These are phyloP conservation scores for Aspergillus incahuasiensis DNA, from an alignment of 495 filamentous ascomycete genomes.

Conservation along the genomic window DNA sequence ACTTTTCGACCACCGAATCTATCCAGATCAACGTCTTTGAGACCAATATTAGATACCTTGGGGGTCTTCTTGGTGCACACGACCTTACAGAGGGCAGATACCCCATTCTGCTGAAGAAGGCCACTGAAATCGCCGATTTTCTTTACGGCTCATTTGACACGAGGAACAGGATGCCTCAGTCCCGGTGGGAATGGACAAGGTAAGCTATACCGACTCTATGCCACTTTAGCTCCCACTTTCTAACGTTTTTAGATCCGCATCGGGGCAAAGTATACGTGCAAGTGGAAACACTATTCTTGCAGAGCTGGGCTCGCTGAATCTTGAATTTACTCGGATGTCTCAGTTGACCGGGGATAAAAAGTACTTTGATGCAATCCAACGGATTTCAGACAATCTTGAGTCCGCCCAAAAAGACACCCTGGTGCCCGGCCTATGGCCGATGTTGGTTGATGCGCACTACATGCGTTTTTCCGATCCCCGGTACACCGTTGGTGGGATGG, in stretches of 20 bases:
- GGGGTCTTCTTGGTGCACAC: conserved; percentile 76
- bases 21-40: conserved; percentile 75
- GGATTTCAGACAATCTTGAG: conserved; percentile 78
- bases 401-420: conserved; percentile 63
- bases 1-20: conserved; percentile 46
- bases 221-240: neutral
- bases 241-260: conserved; percentile 25
- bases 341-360: conserved; percentile 80
- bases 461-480: conserved; percentile 42
- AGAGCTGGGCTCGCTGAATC: conserved; percentile 78
- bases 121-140: conserved; percentile 79
- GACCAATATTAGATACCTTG: conserved; percentile 83
- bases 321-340: conserved; percentile 92
- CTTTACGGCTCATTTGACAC: conserved; percentile 93
- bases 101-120: conserved; percentile 72
- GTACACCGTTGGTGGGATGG: conserved; percentile 80
- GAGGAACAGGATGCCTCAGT: conserved; percentile 85
- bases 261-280: conserved; percentile 37
- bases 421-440: conserved; percentile 81
- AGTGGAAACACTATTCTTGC: conserved; percentile 53
- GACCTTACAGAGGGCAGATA: conserved; percentile 68
- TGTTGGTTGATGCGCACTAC: conserved; percentile 60
- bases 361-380: conserved; percentile 90
- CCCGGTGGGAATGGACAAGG: conserved; percentile 49
- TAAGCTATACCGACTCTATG: conserved; percentile 16